Evolutionary conservation across 768 basidiomycete genomes (phyloP), one percentile per base, ranked within the genome.

Genomic region (Macrolepiota dolichaula): DNA sequence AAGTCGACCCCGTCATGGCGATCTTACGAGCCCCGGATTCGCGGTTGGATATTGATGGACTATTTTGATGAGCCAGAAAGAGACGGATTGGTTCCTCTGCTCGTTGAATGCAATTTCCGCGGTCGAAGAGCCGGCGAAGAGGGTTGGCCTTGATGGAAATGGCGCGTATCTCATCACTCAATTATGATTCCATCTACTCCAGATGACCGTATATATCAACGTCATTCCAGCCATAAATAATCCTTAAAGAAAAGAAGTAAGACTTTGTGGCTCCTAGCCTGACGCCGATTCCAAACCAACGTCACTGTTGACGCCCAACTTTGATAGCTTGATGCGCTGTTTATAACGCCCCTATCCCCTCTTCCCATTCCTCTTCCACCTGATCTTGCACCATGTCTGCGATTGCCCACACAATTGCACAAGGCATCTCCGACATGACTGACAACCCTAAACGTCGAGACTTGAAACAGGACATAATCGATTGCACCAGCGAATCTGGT

Each of bases 11-110:
- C 50, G 2, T 55, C 46, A 27, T 36, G 35, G 7, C 47, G 47
- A 6, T 12, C 11, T 17, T 67, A 63, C n/a, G 76, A 73, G 38
- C 77, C 80, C 15, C 74, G 81, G 66, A 75, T 94, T 54, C 79
- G 88, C 25, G 91, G 91, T 4, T 94, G 92, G 91, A 79, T 77
- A 2, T 69, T 94, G 35, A 75, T 92, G 77, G 92, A 94, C 67
- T 94, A 84, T 66, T 91, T 82, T 64, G 75, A 77, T 4, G 80
- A 88, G 57, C 89, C 90, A 2, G 79, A 79, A 27, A 73, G 77
- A 25, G 79, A 66, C 27, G 67, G 76, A 2, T 64, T 94, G 36
- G 78, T 88, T 2, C 84, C 87, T 0, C 71, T 94, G 7, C 72
- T 93, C 9, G 80, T 93, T 13, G 92, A 94, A 65, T 91, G 87